Conservation (phyloP, 495 filamentous ascomycete genomes). For the Penicillium daleae region DNA sequence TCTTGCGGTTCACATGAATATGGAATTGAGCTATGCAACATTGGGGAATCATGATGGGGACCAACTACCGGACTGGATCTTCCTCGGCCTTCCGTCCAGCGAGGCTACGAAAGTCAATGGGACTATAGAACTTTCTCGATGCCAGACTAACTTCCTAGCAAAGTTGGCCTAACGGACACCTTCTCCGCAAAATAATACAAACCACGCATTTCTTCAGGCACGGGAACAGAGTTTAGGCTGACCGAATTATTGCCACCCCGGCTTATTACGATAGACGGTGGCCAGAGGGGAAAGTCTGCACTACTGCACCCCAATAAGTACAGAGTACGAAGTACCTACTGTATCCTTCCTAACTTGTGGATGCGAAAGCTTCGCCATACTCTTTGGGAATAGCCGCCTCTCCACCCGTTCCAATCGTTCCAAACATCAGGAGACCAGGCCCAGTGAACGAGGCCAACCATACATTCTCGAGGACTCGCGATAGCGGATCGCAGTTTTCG, state of each 20-base stretch:
- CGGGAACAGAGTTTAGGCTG: slow-evolving; percentile 4
- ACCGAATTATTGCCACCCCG: not conserved
- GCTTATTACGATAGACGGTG: not conserved
- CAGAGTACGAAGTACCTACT: not conserved
- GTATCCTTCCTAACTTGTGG: not conserved
- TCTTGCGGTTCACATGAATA: not conserved
- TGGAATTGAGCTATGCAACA: slow-evolving; percentile 4
- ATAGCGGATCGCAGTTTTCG: slow-evolving; percentile 4
- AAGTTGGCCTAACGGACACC: not conserved
- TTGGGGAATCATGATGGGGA: slow-evolving; percentile 2
- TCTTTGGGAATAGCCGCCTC: not conserved
- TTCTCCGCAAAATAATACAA: slow-evolving; percentile 3
- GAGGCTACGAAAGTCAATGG: slow-evolving; percentile 14
- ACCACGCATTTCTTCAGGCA: slow-evolving; percentile 17
- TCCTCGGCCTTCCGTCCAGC: not conserved
- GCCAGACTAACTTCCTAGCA: not conserved
- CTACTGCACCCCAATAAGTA: not conserved
- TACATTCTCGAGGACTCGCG: not conserved
- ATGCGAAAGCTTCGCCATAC: not conserved
- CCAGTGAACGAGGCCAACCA: slow-evolving; percentile 2
- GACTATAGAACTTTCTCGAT: slow-evolving; percentile 28
- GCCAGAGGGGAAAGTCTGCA: not conserved
- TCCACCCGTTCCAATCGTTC: slow-evolving; percentile 1
- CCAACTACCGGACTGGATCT: not conserved
- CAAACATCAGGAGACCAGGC: not conserved